Percentiles rank a stretch among this genome's conserved stretches.
These are phyloP conservation scores for Glaciozyma antarctica DNA, from an alignment of 768 basidiomycete genomes.

Conservation along the genomic window DNA sequence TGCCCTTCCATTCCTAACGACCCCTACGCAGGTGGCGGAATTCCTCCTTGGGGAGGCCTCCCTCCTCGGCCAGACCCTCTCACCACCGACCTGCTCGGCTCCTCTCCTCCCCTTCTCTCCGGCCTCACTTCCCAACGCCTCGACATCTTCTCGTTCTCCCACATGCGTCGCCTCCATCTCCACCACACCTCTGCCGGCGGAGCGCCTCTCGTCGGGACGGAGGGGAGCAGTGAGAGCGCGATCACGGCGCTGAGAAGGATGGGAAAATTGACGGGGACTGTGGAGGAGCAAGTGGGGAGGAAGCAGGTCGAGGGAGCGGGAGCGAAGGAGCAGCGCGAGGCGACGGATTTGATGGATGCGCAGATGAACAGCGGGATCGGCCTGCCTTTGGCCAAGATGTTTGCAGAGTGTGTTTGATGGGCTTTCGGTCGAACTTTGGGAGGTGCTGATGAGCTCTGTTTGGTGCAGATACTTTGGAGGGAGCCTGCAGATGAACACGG, in stretches of 20 bases:
- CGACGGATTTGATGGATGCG: slow-evolving; percentile 12
- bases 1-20: neutral
- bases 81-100: neutral
- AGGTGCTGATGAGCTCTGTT: too few relatives aligned
- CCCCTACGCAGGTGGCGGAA: slow-evolving; percentile 17
- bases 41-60: slow-evolving; percentile 60
- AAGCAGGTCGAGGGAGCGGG: neutral
- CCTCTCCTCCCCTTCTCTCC: neutral
- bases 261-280: slow-evolving; percentile 54
- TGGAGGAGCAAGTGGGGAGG: slow-evolving; percentile 60
- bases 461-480: slow-evolving; percentile 5
- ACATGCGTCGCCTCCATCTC: slow-evolving; percentile 46
- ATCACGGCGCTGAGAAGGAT: slow-evolving; percentile 52
- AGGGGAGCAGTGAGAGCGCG: slow-evolving; percentile 59
- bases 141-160: slow-evolving; percentile 83
- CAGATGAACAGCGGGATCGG: slow-evolving; percentile 30
- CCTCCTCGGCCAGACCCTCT: slow-evolving; percentile 37
- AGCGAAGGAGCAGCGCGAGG: slow-evolving; percentile 2
- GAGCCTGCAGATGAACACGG: slow-evolving; percentile 18
- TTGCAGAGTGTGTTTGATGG: slow-evolving; percentile 24
- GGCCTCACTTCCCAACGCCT: slow-evolving; percentile 34
- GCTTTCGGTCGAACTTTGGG: neutral
- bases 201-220: slow-evolving; percentile 31
- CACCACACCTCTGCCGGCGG: slow-evolving; percentile 8
- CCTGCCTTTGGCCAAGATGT: slow-evolving; percentile 30